Evolutionary conservation across 2,329 filamentous ascomycete species (phyloP), one percentile per base, ranked within the genome.

Genomic region (Hysterium pulicare): DNA sequence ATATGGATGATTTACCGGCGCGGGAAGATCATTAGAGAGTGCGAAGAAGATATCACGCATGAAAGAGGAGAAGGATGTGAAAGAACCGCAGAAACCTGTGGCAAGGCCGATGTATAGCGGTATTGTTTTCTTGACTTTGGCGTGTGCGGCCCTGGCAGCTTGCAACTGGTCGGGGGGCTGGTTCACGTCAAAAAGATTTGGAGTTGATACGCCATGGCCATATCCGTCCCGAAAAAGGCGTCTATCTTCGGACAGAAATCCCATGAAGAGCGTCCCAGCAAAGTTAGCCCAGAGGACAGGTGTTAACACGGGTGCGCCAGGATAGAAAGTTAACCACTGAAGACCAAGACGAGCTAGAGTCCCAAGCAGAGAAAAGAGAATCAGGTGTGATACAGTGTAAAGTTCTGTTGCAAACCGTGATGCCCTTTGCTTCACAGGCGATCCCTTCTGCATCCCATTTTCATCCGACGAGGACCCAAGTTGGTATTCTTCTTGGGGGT

Each of bases 41-140:
- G 87, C 84, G 17, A 95, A 76, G 61, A 94, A 95, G 11, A 77
- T 69, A 55, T 95, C 90, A 5, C 87, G 78, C 35, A 90, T 83
- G 61, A 95, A 94, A 16, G 84, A 82, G 0, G 90, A 95, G 67
- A 95, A 95, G 8, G 86, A 90, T 0, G 90, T 96, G 58, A 93
- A 87, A 51, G 86, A 90, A 48, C 91, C 88, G 57, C 89, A 95
- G 65, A 93, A 93, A 9, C 86, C 91, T 0, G 86, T 95, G 0
- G 87, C 81, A 5, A 96, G 78, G 38, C 87, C 90, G 45, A 95
- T 85, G 60, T 94, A 95, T 0, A 95, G 73, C 0, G 91, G 90
- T 21, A 95, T 86, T 0, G 86, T 87, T 71, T 94, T 95, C 62
- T 95, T 95, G 20, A 64, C 74, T 58, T 83, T 71, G 5, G 46